Evolutionary conservation across 2,329 filamentous ascomycete genomes (phyloP).

Genomic region (Arthrobotrys conoides): DNA sequence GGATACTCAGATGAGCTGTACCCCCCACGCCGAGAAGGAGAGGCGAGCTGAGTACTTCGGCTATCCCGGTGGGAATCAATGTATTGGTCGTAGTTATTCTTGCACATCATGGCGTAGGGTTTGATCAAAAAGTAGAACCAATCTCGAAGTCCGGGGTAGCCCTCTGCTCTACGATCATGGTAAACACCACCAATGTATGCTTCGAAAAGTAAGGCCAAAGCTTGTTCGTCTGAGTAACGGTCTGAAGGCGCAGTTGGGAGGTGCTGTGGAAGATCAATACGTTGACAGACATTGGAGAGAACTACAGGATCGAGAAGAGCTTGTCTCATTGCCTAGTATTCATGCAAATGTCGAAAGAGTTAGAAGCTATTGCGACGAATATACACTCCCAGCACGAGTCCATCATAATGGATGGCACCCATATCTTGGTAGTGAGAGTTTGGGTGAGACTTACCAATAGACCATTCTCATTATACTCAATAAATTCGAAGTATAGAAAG

Average conservation of each 20-base stretch:
- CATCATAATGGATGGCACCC: neutral
- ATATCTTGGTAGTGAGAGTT: too few relatives aligned
- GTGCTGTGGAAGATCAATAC: conserved; percentile 58
- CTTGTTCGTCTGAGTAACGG: conserved; percentile 49
- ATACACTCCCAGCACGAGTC: neutral
- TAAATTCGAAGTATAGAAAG: conserved; percentile 46
- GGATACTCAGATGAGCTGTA: conserved; percentile 5
- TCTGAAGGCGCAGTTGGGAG: conserved; percentile 41
- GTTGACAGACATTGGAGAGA: conserved; percentile 62
- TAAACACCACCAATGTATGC: conserved; percentile 63
- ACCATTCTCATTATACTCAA: conserved; percentile 29
- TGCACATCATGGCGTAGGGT: conserved; percentile 61
- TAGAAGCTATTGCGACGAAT: neutral
- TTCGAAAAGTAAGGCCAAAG: conserved; percentile 61
- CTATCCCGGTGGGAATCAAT: neutral
- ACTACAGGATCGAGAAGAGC: conserved; percentile 45
- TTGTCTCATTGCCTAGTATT: conserved; percentile 56
- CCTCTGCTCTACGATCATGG: conserved; percentile 58
- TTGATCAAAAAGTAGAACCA: conserved; percentile 61
- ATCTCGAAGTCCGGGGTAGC: conserved; percentile 54
- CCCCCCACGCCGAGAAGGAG: conserved; percentile 5
- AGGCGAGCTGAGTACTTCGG: neutral
- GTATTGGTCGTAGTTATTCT: conserved; percentile 58
- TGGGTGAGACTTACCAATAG: conserved; percentile 29
- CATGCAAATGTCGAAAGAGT: neutral